Conservation (phyloP, 2,329 filamentous ascomycete species). For the Claviceps capensis region DNA sequence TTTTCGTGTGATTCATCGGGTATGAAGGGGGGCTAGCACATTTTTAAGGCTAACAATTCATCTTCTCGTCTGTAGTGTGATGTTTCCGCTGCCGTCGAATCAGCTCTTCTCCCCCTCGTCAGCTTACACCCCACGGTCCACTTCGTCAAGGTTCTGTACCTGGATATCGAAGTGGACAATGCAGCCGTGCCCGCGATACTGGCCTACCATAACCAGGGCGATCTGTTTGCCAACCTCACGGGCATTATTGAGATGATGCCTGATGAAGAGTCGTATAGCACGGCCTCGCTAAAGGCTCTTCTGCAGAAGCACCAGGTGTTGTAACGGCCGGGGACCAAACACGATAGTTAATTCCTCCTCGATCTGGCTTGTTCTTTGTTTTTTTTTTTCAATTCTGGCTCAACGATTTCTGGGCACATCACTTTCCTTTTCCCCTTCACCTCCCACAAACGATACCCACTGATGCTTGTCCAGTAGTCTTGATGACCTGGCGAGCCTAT, state of each 20-base stretch:
- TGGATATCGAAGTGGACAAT: conserved; percentile 87
- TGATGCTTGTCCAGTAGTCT: too few species aligned
- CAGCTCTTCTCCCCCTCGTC: conserved; percentile 64
- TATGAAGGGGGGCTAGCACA: too few species aligned
- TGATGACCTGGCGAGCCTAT: too few species aligned
- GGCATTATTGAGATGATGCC: conserved; percentile 81
- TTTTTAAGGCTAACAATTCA: neutral
- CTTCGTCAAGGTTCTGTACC: conserved; percentile 83
- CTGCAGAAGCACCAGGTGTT: conserved; percentile 40
- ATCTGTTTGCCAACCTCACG: conserved; percentile 80
- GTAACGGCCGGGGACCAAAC: conserved; percentile 14
- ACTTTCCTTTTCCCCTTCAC: too few species aligned
- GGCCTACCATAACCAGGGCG: conserved; percentile 75
- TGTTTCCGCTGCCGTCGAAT: conserved; percentile 66
- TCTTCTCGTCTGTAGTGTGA: conserved; percentile 44
- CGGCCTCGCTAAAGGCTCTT: conserved; percentile 36
- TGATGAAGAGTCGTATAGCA: conserved; percentile 46
- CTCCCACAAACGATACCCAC: too few species aligned
- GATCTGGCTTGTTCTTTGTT: neutral
- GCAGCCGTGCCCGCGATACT: conserved; percentile 77
- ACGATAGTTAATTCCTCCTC: neutral
- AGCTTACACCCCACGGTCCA: conserved; percentile 55
- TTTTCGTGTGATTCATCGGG: neutral
- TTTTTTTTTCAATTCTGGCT: neutral
- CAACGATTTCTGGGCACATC: too few species aligned